Evolutionary conservation across 495 filamentous ascomycete genomes (phyloP), one percentile per base, ranked within the genome.

Genomic region (Entonaema liquescens): DNA sequence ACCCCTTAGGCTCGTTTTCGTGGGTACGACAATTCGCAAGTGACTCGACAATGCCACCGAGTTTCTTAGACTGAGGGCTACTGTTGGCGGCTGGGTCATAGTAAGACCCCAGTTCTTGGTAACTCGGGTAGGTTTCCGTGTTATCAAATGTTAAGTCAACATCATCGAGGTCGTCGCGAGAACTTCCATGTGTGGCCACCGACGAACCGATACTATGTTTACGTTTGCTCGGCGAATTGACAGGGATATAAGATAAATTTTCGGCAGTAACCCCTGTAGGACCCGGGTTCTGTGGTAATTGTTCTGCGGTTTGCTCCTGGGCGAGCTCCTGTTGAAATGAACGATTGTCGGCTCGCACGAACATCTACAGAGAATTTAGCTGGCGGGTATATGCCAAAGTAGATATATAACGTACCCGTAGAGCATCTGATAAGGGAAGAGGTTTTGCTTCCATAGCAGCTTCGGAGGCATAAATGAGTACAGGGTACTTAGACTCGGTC

Each of bases 401-500:
- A 25, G 19, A 56, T 31, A 38, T 7, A 47, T 23, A 21, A 57
- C 70, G 42, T 57, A 77, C 76, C 29, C 77, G 77, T 65, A 84
- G 67, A 31, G 80, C 75, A 29, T 79, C 76, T 6, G 79, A 69
- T 12, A 85, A 66, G 7, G 80, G 79, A 7, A 77, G 35, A 12
- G 68, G 72, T 5, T 77, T 65, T 8, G 76, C 64, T 0, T 72
- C 50, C 71, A 84, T 60, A 28, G 83, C 83, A 44, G 72, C 67
- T 44, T 83, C 80, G 1, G 78, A 75, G 9, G 83, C 82, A 56
- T 81, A 85, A 4, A 85, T 68, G 5, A 84, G 59, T n/a, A 83
- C 70, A 1, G 82, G 81, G 8, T 61, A 64, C 33, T 69, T 73
- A 11, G 71, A 70, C 6, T 67, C 72, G 0, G 75, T 76, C 52